Percentiles rank a stretch among this genome's conserved stretches.
Evolutionary conservation across 2,329 filamentous ascomycete genomes (phyloP).

Genomic region (Blastomyces silverae): DNA sequence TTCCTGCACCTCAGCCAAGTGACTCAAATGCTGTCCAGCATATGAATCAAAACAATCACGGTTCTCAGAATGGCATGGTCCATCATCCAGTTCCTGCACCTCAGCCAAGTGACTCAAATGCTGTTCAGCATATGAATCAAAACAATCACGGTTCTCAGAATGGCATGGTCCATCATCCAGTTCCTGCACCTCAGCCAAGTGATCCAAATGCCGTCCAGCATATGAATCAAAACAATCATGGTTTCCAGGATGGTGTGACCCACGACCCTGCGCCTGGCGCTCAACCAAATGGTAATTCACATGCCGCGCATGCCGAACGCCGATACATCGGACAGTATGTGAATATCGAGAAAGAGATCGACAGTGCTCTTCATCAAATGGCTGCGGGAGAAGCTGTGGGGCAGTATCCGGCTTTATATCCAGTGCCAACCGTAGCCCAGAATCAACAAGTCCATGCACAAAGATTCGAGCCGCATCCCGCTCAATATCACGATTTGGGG

Average conservation of each 20-base stretch:
- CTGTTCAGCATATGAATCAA: too few relatives aligned
- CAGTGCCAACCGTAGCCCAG: neutral
- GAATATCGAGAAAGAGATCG: neutral
- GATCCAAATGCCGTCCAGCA: neutral
- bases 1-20: too few relatives aligned
- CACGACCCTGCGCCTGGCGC: neutral
- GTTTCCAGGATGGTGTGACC: neutral
- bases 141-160: too few relatives aligned
- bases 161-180: too few relatives aligned
- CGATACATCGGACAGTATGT: neutral
- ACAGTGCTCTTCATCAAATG: neutral
- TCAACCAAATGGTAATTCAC: neutral
- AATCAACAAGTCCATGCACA: neutral
- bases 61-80: too few relatives aligned
- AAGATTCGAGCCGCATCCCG: neutral
- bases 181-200: too few relatives aligned
- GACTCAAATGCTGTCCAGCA: neutral
- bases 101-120: too few relatives aligned
- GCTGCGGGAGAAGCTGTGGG: neutral
- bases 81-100: too few relatives aligned
- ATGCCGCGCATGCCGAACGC: neutral
- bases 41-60: neutral
- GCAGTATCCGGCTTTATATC: neutral
- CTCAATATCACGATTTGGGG: neutral
- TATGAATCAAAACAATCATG: neutral